These are phyloP conservation scores for Biscogniauxia marginata DNA, from an alignment of 2,329 filamentous ascomycete genomes.

Conservation along the genomic window DNA sequence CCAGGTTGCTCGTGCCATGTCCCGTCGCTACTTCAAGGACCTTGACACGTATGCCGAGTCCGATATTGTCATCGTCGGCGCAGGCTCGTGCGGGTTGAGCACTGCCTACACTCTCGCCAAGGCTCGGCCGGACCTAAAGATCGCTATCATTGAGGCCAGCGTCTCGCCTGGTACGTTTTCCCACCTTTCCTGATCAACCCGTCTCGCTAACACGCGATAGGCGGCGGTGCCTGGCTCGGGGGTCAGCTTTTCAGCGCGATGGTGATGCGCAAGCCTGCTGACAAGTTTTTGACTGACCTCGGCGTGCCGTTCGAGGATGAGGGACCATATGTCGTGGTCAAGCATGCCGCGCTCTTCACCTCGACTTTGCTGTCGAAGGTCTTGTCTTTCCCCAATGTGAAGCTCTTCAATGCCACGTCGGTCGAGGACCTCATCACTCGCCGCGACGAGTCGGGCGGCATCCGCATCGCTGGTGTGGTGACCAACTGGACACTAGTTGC, in stretches of 20 bases:
- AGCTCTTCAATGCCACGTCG: constrained; percentile 92
- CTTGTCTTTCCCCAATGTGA: constrained; percentile 82
- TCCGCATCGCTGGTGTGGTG: constrained; percentile 84
- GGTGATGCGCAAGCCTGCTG: constrained; percentile 91
- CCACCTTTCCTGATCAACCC: background rate
- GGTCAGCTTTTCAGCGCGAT: constrained; percentile 94
- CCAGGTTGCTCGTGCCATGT: constrained; percentile 92
- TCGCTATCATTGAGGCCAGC: constrained; percentile 84
- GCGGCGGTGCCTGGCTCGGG: constrained; percentile 88
- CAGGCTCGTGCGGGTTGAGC: constrained; percentile 83
- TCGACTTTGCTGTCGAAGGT: constrained; percentile 83
- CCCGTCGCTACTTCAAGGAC: constrained; percentile 86
- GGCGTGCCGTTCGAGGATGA: constrained; percentile 87
- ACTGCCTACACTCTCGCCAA: constrained; percentile 82
- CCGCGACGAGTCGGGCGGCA: constrained; percentile 47
- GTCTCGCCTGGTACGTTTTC: constrained; percentile 65
- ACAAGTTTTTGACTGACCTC: constrained; percentile 77
- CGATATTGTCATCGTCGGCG: constrained; percentile 90
- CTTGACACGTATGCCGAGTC: constrained; percentile 87
- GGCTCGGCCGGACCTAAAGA: constrained; percentile 83
- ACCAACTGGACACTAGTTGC: constrained; percentile 94
- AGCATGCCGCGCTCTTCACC: constrained; percentile 91
- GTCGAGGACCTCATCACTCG: constrained; percentile 93
- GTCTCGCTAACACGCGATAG: constrained; percentile 32
- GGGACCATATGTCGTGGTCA: constrained; percentile 85